Conservation (phyloP, 2,329 filamentous ascomycete genomes). For the Botrytis fragariae region DNA sequence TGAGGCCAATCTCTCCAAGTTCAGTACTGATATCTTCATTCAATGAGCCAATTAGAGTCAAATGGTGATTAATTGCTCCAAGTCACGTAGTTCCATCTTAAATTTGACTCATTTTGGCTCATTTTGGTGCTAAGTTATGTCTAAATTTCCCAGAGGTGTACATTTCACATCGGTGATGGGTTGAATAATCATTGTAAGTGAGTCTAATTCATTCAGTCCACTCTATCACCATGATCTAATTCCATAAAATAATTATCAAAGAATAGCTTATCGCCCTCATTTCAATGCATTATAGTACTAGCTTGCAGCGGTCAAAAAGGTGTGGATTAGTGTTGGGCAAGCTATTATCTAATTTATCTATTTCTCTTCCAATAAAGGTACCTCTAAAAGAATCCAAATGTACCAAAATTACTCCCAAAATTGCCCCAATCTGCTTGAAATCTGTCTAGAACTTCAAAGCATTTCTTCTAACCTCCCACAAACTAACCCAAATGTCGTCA, state of each 20-base stretch:
- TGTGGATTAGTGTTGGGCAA: not conserved
- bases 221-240: not conserved
- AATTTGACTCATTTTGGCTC: accelerated
- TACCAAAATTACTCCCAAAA: not conserved
- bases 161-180: accelerated
- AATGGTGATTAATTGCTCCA: not conserved
- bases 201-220: too few species aligned
- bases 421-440: not conserved
- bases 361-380: too few species aligned
- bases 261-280: not conserved
- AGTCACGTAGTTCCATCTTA: accelerated
- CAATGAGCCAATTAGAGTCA: not conserved
- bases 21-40: not conserved
- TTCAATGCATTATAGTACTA: not conserved
- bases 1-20: too few species aligned
- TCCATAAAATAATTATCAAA: too few species aligned
- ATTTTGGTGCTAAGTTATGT: too few species aligned
- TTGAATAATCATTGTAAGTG: too few species aligned
- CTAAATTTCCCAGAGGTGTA: too few species aligned
- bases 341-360: not conserved
- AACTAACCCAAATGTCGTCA: not conserved
- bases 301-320: accelerated
- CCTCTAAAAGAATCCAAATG: not conserved
- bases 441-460: not conserved
- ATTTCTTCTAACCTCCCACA: not conserved